Conservation (phyloP, 2,329 filamentous ascomycete species). For the Fonsecaea nubica region DNA sequence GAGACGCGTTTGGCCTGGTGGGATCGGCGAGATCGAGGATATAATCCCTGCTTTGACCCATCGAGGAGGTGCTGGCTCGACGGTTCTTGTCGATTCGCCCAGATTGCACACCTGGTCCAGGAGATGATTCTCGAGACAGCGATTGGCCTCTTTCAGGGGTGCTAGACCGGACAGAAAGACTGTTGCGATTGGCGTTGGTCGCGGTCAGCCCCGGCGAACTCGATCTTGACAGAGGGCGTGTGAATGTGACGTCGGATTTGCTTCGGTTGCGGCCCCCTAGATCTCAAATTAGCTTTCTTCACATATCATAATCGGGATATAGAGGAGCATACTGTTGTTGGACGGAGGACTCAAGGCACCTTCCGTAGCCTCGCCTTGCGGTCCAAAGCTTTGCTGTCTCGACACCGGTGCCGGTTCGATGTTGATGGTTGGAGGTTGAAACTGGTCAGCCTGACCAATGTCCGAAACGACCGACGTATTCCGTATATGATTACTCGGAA, state of each 20-base stretch:
- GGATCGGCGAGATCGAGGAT: slow-evolving; percentile 92
- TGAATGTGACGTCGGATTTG: slow-evolving; percentile 61
- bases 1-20: slow-evolving; percentile 71
- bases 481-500: slow-evolving; percentile 55
- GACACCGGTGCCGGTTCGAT: slow-evolving; percentile 81
- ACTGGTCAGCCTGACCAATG: slow-evolving; percentile 72
- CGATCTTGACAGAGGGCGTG: slow-evolving; percentile 43
- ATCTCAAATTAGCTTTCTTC: slow-evolving; percentile 35
- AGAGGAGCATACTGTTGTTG: slow-evolving; percentile 21
- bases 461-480: slow-evolving; percentile 60
- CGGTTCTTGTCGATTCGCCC: slow-evolving; percentile 48
- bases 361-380: slow-evolving; percentile 68
- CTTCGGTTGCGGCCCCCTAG: slow-evolving; percentile 63
- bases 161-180: slow-evolving; percentile 50
- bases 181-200: slow-evolving; percentile 36
- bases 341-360: slow-evolving; percentile 83
- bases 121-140: slow-evolving; percentile 53
- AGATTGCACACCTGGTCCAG: slow-evolving; percentile 41
- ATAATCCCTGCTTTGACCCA: slow-evolving; percentile 69
- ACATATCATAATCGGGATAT: neutral
- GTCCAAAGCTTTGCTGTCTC: slow-evolving; percentile 69
- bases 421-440: slow-evolving; percentile 93
- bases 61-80: slow-evolving; percentile 54
- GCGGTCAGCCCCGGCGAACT: slow-evolving; percentile 40
- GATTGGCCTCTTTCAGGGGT: slow-evolving; percentile 49